phyloP scores from a whole-genome alignment of 164 flowering plant genomes.

The Malania oleifera region DNA sequence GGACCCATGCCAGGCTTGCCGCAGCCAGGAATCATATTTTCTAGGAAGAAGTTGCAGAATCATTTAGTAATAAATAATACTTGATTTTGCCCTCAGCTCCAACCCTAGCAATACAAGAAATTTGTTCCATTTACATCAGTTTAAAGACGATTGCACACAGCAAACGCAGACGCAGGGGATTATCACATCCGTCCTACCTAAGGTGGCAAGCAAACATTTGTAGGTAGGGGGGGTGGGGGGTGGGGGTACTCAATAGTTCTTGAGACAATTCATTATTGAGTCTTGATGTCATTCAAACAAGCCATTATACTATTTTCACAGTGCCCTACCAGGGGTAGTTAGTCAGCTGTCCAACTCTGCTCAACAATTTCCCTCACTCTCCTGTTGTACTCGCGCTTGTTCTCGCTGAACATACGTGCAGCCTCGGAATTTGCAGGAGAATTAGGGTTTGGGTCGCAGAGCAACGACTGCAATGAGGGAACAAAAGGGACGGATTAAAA shows the following conservation, averaged over 20 bases:
- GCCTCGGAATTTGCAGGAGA: slow-evolving; percentile 96
- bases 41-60: too few species aligned
- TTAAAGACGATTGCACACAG: background rate
- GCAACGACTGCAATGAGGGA: slow-evolving; percentile 54
- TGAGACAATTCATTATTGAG: background rate
- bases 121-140: background rate
- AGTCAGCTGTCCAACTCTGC: slow-evolving; percentile 97
- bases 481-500: background rate
- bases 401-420: slow-evolving; percentile 83
- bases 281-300: slow-evolving; percentile 11
- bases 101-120: background rate
- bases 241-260: slow-evolving; percentile 17
- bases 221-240: too few species aligned
- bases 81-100: too few species aligned
- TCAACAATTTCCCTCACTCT: slow-evolving; percentile 81
- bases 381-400: slow-evolving; percentile 82
- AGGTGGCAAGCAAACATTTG: slow-evolving; percentile 15
- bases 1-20: too few species aligned
- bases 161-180: background rate
- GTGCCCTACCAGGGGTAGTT: slow-evolving; percentile 9
- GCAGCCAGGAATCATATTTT: too few species aligned
- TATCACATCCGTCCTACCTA: slow-evolving; percentile 11
- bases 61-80: too few species aligned
- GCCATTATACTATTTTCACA: slow-evolving; percentile 8
- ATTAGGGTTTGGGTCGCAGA: slow-evolving; percentile 87